Evolutionary conservation across 768 basidiomycete species (phyloP), one percentile per base, ranked within the genome.

Genomic region (Lyophyllum atratum): DNA sequence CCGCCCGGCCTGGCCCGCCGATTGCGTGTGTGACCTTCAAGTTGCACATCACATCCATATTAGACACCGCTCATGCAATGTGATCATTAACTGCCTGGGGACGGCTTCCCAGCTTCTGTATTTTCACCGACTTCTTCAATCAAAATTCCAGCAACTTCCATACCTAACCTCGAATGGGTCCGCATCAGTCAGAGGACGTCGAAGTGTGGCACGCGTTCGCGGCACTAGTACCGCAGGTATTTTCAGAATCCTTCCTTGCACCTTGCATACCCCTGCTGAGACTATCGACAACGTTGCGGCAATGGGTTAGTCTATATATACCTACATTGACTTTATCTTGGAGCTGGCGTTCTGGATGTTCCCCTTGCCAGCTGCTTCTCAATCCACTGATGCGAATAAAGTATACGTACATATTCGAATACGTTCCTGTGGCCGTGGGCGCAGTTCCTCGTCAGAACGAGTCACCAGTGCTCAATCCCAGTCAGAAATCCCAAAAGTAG

Each of bases 111-210:
- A 48, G 39, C 54, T 59, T 59, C 53, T 54, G 54, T 21, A 19
- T 47, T 33, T 54, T 51, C 50, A 44, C 49, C 53, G 26, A 19
- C 10, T 47, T 11, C 26, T 4, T 33, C 45, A 46, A 59, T 52
- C 37, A 55, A n/a, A 31, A 37, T 59, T 59, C 59, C 56, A 56
- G 59, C 50, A 59, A 49, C 40, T 59, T 56, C 54, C 22, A 48
- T 21, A 34, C 34, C n/a, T 25, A 26, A 24, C 17, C 29, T 15
- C 42, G n/a, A 25, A 45, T 28, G 25, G 12, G 45, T 26, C 50
- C 51, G 19, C 47, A 54, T 28, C 45, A 55, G 12, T 46, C 43
- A 52, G 49, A 55, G 54, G 39, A 52, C 37, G 25, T n/a, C n/a
- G n/a, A n/a, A n/a, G n/a, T n/a, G 17, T 17, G 14, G 19, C 51